These are phyloP conservation scores for Penicillium psychrofluorescens DNA, from an alignment of 495 filamentous ascomycete species.

Conservation along the genomic window DNA sequence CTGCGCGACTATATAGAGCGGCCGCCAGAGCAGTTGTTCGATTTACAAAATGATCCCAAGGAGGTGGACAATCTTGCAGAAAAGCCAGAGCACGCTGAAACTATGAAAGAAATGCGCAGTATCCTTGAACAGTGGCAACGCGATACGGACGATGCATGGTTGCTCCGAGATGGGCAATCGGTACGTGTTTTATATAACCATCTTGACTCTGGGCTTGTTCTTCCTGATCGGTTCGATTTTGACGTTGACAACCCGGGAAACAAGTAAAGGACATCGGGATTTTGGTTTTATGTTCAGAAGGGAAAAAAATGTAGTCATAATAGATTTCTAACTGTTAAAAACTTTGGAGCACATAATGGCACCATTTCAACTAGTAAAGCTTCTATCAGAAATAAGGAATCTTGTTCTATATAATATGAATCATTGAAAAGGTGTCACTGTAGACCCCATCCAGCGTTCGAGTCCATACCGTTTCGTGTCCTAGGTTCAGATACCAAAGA, in stretches of 20 bases:
- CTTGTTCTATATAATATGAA: too few relatives aligned
- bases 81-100: conserved; percentile 9
- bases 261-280: too few relatives aligned
- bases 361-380: too few relatives aligned
- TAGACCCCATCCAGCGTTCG: too few relatives aligned
- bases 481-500: too few relatives aligned
- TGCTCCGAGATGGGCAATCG: conserved; percentile 30
- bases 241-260: conserved; percentile 4
- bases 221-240: conserved; percentile 36
- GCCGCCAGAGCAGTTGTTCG: conserved; percentile 34
- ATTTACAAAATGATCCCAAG: conserved; percentile 30
- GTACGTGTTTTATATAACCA: conserved; percentile 20
- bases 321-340: too few relatives aligned
- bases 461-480: too few relatives aligned
- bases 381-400: too few relatives aligned
- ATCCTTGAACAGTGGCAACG: conserved; percentile 30
- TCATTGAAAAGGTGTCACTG: too few relatives aligned
- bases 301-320: too few relatives aligned
- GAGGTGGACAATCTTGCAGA: conserved; percentile 29
- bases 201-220: conserved; percentile 20
- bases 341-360: too few relatives aligned
- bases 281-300: too few relatives aligned
- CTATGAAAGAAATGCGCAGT: conserved; percentile 17
- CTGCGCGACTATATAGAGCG: conserved; percentile 33
- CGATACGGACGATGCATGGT: conserved; percentile 33